phyloP scores from a whole-genome alignment of 352 stramenopile species.

The Peronospora tabacina region DNA sequence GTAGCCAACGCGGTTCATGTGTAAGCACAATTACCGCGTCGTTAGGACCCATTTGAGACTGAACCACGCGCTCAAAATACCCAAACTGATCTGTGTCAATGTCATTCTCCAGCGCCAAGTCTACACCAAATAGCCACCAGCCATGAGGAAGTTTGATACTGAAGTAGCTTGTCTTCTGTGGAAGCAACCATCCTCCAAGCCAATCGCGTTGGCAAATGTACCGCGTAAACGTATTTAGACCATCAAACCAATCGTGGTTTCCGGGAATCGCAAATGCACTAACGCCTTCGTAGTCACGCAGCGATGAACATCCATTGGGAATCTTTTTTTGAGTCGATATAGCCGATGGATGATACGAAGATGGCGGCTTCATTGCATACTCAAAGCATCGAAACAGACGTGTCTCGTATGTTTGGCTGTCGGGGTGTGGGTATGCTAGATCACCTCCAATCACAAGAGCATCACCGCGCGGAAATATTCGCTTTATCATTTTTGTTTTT shows the following conservation, averaged over 20 bases:
- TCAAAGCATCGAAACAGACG: slow-evolving; percentile 89
- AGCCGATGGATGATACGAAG: slow-evolving; percentile 75
- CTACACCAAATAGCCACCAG: slow-evolving; percentile 90
- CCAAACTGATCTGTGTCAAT: slow-evolving; percentile 91
- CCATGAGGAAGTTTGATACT: slow-evolving; percentile 82
- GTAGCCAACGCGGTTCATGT: slow-evolving; percentile 88
- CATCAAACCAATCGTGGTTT: slow-evolving; percentile 94
- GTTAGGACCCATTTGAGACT: slow-evolving; percentile 62
- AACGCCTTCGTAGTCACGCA: slow-evolving; percentile 60
- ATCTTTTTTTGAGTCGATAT: slow-evolving; percentile 83
- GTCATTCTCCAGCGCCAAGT: slow-evolving; percentile 88
- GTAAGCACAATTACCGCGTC: slow-evolving; percentile 89
- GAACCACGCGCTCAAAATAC: slow-evolving; percentile 83
- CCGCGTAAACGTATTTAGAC: slow-evolving; percentile 87
- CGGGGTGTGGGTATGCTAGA: slow-evolving; percentile 88
- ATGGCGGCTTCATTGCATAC: slow-evolving; percentile 89
- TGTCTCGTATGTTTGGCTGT: slow-evolving; percentile 84
- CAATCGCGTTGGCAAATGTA: slow-evolving; percentile 89
- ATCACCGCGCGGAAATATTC: slow-evolving; percentile 76
- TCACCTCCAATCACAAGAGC: slow-evolving; percentile 88
- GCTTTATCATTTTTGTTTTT: slow-evolving; percentile 36
- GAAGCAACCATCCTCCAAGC: slow-evolving; percentile 89
- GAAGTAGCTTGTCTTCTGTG: slow-evolving; percentile 90
- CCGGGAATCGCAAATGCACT: slow-evolving; percentile 79
- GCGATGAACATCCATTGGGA: slow-evolving; percentile 36